These are phyloP conservation scores for Crithidia thermophila DNA, from an alignment of 208 protist genomes.

Conservation along the genomic window DNA sequence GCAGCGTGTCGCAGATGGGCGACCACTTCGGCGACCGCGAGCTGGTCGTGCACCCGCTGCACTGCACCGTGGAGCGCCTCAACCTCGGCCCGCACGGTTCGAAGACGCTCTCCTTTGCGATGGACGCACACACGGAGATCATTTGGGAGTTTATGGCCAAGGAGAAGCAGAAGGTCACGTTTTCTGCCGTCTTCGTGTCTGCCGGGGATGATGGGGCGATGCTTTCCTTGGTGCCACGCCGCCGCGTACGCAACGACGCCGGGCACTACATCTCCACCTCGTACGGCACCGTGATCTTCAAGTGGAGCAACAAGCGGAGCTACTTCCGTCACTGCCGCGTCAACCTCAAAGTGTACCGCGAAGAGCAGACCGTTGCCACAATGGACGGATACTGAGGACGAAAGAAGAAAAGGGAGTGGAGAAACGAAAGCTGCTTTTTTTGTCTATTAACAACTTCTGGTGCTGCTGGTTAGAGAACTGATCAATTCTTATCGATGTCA, in stretches of 20 bases:
- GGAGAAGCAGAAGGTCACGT: conserved; percentile 36
- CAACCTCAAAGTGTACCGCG: conserved; percentile 42
- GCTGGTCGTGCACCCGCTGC: conserved; percentile 4
- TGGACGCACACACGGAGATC: conserved; percentile 45
- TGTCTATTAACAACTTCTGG: conserved; percentile 6
- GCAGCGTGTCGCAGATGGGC: background rate
- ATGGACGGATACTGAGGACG: background rate
- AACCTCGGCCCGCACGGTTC: conserved; percentile 30
- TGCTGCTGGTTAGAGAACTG: background rate
- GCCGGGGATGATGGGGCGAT: conserved; percentile 38
- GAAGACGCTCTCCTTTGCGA: conserved; percentile 35
- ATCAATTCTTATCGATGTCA: background rate
- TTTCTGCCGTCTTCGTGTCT: conserved; percentile 52
- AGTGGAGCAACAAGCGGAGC: conserved; percentile 55
- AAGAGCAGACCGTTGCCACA: conserved; percentile 9
- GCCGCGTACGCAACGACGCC: conserved; percentile 36
- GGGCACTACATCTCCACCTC: conserved; percentile 56
- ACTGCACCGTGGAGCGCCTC: conserved; percentile 32
- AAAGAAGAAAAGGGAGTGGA: background rate
- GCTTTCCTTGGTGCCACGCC: conserved; percentile 27
- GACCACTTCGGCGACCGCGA: background rate
- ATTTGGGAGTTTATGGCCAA: conserved; percentile 69
- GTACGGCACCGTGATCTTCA: conserved; percentile 52
- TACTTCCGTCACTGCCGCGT: conserved; percentile 28
- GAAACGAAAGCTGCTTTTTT: conserved; percentile 8